Evolutionary conservation across 768 basidiomycete genomes (phyloP), one percentile per base, ranked within the genome.

Genomic region (Cubamyces lactineus): DNA sequence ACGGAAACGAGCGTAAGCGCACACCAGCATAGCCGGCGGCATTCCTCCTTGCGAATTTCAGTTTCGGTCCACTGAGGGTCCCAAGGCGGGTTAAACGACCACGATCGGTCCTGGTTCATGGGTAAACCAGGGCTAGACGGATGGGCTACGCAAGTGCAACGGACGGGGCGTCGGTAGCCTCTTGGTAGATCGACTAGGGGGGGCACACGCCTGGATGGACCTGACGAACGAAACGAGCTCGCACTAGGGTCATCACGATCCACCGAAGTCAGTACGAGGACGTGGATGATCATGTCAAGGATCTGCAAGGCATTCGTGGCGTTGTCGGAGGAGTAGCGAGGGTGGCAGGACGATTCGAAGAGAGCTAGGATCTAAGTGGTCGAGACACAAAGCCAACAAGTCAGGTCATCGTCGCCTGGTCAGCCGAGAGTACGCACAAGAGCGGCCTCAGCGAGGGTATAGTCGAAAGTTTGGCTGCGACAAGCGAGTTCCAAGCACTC

Each of bases 321-420:
- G 15, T 86, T 81, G 21, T 83, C 80, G 4, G 82, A 77, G 21
- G 80, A 81, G 69, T 91, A 82, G 45, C 82, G 76, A 6, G 89
- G 89, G 62, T 92, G 88, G 5, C 87, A 82, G 1, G 88, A 92
- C 0, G 84, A 82, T 71, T 93, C 91, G 67, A 90, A 93, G 2
- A 93, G 76, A 5, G 91, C 87, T 9, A 92, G 79, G 51, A 93
- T 84, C 90, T 90, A n/a, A 26, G 23, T 15, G 7, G 26, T 13
- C 16, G 24, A 28, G 21, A 1, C 26, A n/a, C 26, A 6, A 24
- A 24, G 23, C 28, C 4, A 15, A 47, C 24, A 30, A 65, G 26
- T 15, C 34, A 34, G 34, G 34, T 13, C n/a, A n/a, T 9, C 23
- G 24, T 43, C 42, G 48, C 21, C 16, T 5, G 19, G 17, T 16